Percentiles rank a stretch among this genome's conserved stretches.
Conservation (phyloP, 2,329 filamentous ascomycete genomes). For the Lachnellula arida region DNA sequence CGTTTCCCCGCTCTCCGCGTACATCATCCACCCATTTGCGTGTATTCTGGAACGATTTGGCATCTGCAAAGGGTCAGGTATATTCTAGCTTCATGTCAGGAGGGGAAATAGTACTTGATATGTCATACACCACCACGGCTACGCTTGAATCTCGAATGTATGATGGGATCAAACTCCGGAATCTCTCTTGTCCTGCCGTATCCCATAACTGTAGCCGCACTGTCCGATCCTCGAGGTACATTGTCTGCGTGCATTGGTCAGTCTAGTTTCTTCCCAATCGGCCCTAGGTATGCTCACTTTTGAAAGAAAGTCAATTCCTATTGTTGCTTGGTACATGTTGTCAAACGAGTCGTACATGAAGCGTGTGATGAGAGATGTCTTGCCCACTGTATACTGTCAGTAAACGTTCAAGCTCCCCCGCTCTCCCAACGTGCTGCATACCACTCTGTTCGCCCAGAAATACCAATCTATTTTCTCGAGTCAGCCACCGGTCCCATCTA, state of each 20-base stretch:
- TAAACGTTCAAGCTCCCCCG: constrained; percentile 4
- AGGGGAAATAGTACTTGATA: constrained; percentile 63
- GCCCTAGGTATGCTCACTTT: constrained; percentile 59
- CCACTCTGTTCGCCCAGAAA: constrained; percentile 98
- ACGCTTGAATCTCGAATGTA: constrained; percentile 98
- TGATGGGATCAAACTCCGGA: constrained; percentile 93
- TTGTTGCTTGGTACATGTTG: constrained; percentile 99
- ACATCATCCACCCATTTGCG: constrained; percentile 99
- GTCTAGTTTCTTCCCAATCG: constrained; percentile 6
- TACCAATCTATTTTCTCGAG: constrained; percentile 62
- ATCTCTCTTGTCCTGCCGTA: constrained; percentile 94
- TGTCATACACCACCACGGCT: constrained; percentile 97
- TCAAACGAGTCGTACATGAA: constrained; percentile 99
- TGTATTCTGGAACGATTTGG: constrained; percentile 97
- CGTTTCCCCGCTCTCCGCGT: constrained; percentile 90
- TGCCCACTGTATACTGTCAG: constrained; percentile 67
- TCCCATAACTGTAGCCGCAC: constrained; percentile 98
- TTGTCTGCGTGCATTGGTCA: constrained; percentile 58
- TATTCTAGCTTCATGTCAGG: not conserved
- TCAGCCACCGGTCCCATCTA: constrained; percentile 15
- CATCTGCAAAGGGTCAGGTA: constrained; percentile 49
- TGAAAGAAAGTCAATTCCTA: constrained; percentile 98
- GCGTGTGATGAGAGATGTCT: constrained; percentile 95
- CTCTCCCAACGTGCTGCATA: constrained; percentile 46
- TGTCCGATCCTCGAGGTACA: constrained; percentile 98